Percentiles rank a stretch among this genome's conserved stretches.
These are phyloP conservation scores for Kluyveromyces starmeri DNA, from an alignment of 805 yeast genomes.

Conservation along the genomic window DNA sequence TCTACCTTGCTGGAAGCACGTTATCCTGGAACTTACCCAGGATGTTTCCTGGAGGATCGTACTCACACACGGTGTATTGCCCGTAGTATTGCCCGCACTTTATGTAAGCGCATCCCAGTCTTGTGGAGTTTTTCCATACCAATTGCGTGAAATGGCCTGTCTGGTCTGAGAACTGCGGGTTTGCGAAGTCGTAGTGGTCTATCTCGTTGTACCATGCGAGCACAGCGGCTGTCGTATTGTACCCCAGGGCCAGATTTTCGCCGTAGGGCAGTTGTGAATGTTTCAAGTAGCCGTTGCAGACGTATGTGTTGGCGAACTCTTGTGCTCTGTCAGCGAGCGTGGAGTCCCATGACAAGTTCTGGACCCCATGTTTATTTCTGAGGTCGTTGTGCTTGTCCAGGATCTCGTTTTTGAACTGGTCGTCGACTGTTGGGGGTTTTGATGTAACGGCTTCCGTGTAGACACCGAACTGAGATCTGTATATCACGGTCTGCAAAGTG, in stretches of 20 bases:
- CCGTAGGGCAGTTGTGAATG: slow-evolving; percentile 68
- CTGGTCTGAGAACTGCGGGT: slow-evolving; percentile 36
- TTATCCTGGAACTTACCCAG: slow-evolving; percentile 34
- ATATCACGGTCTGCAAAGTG: neutral
- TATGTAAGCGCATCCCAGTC: slow-evolving; percentile 63
- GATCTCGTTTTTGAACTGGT: slow-evolving; percentile 23
- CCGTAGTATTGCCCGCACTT: slow-evolving; percentile 44
- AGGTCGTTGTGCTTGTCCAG: slow-evolving; percentile 51
- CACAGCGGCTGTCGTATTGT: slow-evolving; percentile 46
- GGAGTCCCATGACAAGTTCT: slow-evolving; percentile 46
- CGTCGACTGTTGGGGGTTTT: neutral
- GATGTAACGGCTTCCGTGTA: neutral
- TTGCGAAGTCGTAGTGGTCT: slow-evolving; percentile 39
- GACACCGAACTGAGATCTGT: slow-evolving; percentile 1
- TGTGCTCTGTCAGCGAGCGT: slow-evolving; percentile 47
- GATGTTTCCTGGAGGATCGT: slow-evolving; percentile 58
- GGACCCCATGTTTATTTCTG: slow-evolving; percentile 46
- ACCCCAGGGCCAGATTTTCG: slow-evolving; percentile 77
- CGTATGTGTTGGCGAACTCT: slow-evolving; percentile 44
- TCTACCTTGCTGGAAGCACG: slow-evolving; percentile 20
- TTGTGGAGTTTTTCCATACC: slow-evolving; percentile 56
- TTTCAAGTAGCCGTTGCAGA: slow-evolving; percentile 45
- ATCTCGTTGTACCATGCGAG: slow-evolving; percentile 73
- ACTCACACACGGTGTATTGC: slow-evolving; percentile 60
- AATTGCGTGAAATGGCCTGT: slow-evolving; percentile 80